Evolutionary conservation across 2,329 filamentous ascomycete species (phyloP), one percentile per base, ranked within the genome.

Genomic region (Diaporthe helianthi): DNA sequence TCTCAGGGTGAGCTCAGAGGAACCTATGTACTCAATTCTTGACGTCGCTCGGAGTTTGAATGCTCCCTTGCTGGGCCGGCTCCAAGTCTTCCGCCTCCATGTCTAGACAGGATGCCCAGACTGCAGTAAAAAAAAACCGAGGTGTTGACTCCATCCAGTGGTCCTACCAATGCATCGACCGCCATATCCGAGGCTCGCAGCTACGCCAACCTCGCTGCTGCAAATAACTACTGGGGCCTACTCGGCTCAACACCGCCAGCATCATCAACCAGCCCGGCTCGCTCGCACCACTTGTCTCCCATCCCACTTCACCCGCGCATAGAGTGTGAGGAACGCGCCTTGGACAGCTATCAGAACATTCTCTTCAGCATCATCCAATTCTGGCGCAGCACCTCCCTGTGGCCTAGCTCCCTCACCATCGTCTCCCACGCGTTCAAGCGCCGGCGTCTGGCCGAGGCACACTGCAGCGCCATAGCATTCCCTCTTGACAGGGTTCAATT

Each of bases 281-380:
- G 24, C 41, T 10, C 46, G 15, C 65, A 58, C 7, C 31, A 58
- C 8, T 47, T 44, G 17, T 69, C 60, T 33, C 36, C 38, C 17
- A 49, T 41, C 22, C 36, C 72, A 36, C 41, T 76, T 79, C 68
- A 84, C 81, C 69, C 73, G 38, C 82, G 82, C 29, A 81, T 93
- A 22, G 76, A 87, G 0, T 76, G 88, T 2, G 94, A 97, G 76
- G 86, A 90, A 10, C 84, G 87, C 67, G 93, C 94, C 0, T 89
- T 95, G 1, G 94, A 98, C 79, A 95, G 92, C 1, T 95, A 93
- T 76, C 90, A 94, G 76, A 97, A 97, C 76, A 81, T 97, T 6
- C 80, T 97, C 19, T 94, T 94, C 77, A 91, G 91, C 15, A 82
- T 97, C 3, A 74, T 83, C 19, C 76, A 80, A 44, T 89, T 87